These are phyloP conservation scores for Cupressus sempervirens DNA, from an alignment of 75 land plant species.

Conservation along the genomic window DNA sequence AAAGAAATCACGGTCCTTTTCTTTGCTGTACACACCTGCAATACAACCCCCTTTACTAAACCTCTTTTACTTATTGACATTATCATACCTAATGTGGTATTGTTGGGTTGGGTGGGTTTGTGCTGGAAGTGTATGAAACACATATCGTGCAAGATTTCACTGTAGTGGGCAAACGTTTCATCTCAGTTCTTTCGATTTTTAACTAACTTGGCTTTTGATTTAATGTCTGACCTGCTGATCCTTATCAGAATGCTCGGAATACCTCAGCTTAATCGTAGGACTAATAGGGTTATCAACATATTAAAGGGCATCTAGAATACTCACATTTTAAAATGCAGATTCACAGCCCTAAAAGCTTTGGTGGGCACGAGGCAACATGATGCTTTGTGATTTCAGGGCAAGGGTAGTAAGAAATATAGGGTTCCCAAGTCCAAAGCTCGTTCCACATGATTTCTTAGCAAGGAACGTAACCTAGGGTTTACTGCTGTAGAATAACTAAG, in stretches of 20 bases:
- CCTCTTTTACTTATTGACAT: neutral
- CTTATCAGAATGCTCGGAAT: too few species aligned
- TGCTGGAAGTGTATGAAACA: neutral
- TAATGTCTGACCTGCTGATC: neutral
- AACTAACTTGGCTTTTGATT: neutral
- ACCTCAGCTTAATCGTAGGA: too few species aligned
- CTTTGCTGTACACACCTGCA: constrained; percentile 6
- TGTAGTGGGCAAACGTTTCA: neutral
- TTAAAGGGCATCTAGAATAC: too few species aligned
- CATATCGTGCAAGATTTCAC: neutral
- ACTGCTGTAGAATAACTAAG: neutral
- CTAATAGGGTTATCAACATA: too few species aligned
- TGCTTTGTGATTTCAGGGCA: neutral
- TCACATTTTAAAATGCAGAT: neutral
- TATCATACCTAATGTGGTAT: neutral
- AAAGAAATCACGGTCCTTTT: neutral
- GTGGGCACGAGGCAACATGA: neutral
- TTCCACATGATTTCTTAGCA: too few species aligned
- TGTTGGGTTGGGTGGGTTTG: too few species aligned
- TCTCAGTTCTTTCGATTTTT: neutral
- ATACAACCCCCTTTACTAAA: neutral
- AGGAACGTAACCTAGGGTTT: neutral
- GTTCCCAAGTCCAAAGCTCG: neutral
- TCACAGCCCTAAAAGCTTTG: neutral
- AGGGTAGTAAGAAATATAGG: neutral